These are phyloP conservation scores for Sporopachydermia cereana DNA, from an alignment of 1,139 yeast species.

Conservation along the genomic window DNA sequence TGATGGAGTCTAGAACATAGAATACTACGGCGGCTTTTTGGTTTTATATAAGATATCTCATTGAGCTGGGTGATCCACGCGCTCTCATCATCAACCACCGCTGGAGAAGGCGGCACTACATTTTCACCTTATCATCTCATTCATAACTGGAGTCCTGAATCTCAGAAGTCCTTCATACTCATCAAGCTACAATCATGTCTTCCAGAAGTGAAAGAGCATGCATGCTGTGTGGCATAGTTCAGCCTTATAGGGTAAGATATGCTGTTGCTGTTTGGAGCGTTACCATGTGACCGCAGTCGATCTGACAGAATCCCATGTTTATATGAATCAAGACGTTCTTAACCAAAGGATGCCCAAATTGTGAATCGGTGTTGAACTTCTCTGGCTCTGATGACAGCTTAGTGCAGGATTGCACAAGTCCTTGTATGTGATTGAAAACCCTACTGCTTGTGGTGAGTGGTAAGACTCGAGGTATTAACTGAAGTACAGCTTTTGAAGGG, in stretches of 20 bases:
- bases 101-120: no score
- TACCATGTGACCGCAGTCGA: no score
- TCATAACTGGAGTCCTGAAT: no score
- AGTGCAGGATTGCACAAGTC: constrained; percentile 88
- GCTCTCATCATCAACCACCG: no score
- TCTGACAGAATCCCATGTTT: no score
- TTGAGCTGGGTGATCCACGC: no score
- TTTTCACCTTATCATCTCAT: no score
- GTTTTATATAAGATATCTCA: no score
- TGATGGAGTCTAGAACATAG: no score
- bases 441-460: background rate
- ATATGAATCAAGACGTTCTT: constrained; percentile 53
- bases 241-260: constrained; percentile 47
- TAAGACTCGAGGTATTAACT: background rate
- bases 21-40: no score
- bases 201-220: constrained; percentile 83
- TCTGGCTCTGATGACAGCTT: constrained; percentile 75
- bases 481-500: constrained; percentile 64
- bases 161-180: no score
- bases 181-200: background rate
- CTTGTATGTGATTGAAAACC: constrained; percentile 29
- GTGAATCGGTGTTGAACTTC: constrained; percentile 74
- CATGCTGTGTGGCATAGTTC: constrained; percentile 91
- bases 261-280: no score
- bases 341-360: constrained; percentile 91